Percentiles rank a stretch among this genome's conserved stretches.
These are phyloP conservation scores for Trichoderma sp. DNA, from an alignment of 2,329 filamentous ascomycete species.

Conservation along the genomic window DNA sequence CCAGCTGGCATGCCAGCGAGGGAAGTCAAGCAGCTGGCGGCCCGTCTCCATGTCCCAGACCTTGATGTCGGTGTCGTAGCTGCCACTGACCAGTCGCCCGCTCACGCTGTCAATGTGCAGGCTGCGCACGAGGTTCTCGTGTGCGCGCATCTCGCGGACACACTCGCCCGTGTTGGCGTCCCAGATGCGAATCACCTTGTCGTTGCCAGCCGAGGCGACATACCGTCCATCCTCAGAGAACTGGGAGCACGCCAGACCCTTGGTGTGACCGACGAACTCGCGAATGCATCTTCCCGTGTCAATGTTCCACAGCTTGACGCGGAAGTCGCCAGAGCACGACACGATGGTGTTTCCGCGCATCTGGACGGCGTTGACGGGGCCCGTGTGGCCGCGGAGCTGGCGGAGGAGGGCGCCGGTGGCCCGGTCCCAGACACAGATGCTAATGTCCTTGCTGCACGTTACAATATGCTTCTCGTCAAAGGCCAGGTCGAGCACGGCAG, in stretches of 20 bases:
- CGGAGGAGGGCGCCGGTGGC: conserved; percentile 73
- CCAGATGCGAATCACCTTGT: conserved; percentile 94
- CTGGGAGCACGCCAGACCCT: conserved; percentile 92
- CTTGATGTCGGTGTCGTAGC: conserved; percentile 94
- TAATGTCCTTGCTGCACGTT: conserved; percentile 94
- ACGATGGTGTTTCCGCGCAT: conserved; percentile 91
- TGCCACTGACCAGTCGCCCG: conserved; percentile 84
- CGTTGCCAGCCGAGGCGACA: conserved; percentile 92
- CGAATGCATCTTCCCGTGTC: conserved; percentile 85
- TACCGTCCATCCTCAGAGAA: conserved; percentile 94
- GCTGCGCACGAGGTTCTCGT: conserved; percentile 83
- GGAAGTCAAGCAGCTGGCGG: conserved; percentile 76
- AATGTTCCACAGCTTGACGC: conserved; percentile 94
- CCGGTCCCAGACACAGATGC: conserved; percentile 93
- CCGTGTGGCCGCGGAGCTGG: conserved; percentile 80
- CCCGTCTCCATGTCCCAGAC: conserved; percentile 88
- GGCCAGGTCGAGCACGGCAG: conserved; percentile 89
- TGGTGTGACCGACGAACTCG: conserved; percentile 87
- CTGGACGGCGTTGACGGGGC: conserved; percentile 95
- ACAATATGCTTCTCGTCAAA: conserved; percentile 92
- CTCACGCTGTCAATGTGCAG: conserved; percentile 88
- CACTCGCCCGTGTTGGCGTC: conserved; percentile 88
- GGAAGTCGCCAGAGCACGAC: conserved; percentile 89
- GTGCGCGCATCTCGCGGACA: conserved; percentile 77
- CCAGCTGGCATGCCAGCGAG: conserved; percentile 96